Conservation (phyloP, 306 rosid genomes). For the Sechiopsis laciniata region DNA sequence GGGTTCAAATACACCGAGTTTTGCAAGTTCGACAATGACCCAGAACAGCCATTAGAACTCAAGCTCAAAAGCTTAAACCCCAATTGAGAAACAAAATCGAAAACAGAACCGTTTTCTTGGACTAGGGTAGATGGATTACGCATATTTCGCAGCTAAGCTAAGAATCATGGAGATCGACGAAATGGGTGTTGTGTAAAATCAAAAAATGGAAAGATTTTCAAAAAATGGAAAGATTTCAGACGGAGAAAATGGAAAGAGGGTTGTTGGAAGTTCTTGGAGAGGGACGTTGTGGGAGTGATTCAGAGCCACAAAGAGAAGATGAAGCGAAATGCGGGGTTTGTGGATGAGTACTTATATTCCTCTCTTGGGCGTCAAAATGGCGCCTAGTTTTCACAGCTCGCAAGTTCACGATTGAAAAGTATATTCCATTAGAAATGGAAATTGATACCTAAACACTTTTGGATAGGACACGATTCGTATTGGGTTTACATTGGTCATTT, state of each 20-base stretch:
- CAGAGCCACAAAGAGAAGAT: slow-evolving; percentile 18
- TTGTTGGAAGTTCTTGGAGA: not conserved
- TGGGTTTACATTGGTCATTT: slow-evolving; percentile 2
- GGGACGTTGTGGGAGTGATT: not conserved
- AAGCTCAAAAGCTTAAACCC: slow-evolving; percentile 36
- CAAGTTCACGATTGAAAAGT: not conserved
- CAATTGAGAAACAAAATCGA: slow-evolving; percentile 50
- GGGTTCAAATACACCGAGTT: slow-evolving; percentile 36
- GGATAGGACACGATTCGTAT: not conserved
- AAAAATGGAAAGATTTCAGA: not conserved
- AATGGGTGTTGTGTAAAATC: slow-evolving; percentile 10
- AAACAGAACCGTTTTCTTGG: slow-evolving; percentile 40
- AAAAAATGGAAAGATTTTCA: not conserved
- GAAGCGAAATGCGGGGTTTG: not conserved
- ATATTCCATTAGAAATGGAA: slow-evolving; percentile 16
- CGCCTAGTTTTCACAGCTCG: slow-evolving; percentile 16
- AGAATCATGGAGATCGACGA: slow-evolving; percentile 18
- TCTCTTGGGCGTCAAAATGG: not conserved
- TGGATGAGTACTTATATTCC: slow-evolving; percentile 9
- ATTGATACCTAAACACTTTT: not conserved
- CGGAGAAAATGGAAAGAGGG: not conserved
- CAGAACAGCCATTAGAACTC: slow-evolving; percentile 38
- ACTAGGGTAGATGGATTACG: slow-evolving; percentile 38
- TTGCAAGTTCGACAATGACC: slow-evolving; percentile 30
- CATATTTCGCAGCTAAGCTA: slow-evolving; percentile 34